Percentiles rank a stretch among this genome's conserved stretches.
Conservation (phyloP, 805 yeast genomes). For the Cyberlindnera subsufficiens region DNA sequence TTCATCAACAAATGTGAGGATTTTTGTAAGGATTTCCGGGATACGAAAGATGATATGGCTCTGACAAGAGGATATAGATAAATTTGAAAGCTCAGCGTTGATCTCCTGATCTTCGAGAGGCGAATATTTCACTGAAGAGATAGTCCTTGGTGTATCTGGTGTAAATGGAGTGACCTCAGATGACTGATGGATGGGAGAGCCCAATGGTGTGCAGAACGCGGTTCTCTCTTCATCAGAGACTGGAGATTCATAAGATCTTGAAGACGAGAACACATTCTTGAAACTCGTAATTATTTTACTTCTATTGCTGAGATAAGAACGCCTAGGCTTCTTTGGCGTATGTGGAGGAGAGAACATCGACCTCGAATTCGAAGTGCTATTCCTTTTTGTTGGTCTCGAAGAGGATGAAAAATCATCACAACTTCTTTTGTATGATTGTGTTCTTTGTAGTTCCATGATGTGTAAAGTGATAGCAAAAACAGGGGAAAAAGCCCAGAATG, state of each 20-base stretch:
- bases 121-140: not conserved
- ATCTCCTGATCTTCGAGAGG: not conserved
- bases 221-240: slow-evolving; percentile 9
- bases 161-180: slow-evolving; percentile 5
- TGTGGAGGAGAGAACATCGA: slow-evolving; percentile 13
- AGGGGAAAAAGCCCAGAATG: no score
- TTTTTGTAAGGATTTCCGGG: slow-evolving; percentile 68
- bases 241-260: slow-evolving; percentile 9
- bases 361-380: slow-evolving; percentile 6
- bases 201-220: slow-evolving; percentile 2
- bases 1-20: slow-evolving; percentile 55
- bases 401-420: slow-evolving; percentile 12
- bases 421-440: slow-evolving; percentile 17
- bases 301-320: slow-evolving; percentile 8
- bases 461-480: not conserved
- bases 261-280: slow-evolving; percentile 14
- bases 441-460: slow-evolving; percentile 9
- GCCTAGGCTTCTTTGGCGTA: slow-evolving; percentile 9
- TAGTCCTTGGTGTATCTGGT: slow-evolving; percentile 1
- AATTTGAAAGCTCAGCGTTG: slow-evolving; percentile 3
- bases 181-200: not conserved
- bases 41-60: slow-evolving; percentile 45
- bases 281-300: slow-evolving; percentile 19
- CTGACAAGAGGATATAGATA: not conserved
- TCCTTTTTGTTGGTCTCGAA: slow-evolving; percentile 17